phyloP scores from a whole-genome alignment of 768 basidiomycete species.

The Mycena venus region DNA sequence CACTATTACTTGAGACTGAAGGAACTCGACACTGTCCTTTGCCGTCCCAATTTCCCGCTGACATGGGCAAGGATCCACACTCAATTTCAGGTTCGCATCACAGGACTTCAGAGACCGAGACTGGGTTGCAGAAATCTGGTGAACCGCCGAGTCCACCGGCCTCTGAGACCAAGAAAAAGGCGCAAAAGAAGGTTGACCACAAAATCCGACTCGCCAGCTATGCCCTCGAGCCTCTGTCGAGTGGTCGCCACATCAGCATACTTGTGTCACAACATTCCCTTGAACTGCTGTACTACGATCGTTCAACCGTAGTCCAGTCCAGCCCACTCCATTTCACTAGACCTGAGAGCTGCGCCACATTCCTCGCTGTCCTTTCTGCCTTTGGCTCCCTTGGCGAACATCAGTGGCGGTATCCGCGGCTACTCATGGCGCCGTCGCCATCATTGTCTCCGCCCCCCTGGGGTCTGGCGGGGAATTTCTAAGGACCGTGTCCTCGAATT shows the following conservation, averaged over 20 bases:
- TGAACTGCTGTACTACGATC: slow-evolving; percentile 14
- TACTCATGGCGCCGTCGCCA: neutral
- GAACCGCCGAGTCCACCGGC: neutral
- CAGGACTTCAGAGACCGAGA: neutral
- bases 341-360: neutral
- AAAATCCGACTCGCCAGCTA: slow-evolving; percentile 3
- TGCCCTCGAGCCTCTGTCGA: slow-evolving; percentile 2
- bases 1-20: too few relatives aligned
- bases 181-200: neutral
- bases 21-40: too few relatives aligned
- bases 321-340: neutral
- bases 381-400: neutral
- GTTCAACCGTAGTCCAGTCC: neutral
- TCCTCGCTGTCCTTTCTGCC: neutral
- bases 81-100: neutral
- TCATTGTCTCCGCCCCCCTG: neutral
- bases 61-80: neutral
- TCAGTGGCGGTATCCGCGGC: neutral
- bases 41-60: too few relatives aligned
- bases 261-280: neutral
- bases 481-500: neutral
- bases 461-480: neutral
- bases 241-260: neutral
- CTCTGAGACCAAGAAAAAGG: neutral
- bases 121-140: neutral